Percentiles rank a stretch among this genome's conserved stretches.
These are phyloP conservation scores for Syncephalastrum racemosum DNA, from an alignment of 371 early-diverging fungal species.

Conservation along the genomic window DNA sequence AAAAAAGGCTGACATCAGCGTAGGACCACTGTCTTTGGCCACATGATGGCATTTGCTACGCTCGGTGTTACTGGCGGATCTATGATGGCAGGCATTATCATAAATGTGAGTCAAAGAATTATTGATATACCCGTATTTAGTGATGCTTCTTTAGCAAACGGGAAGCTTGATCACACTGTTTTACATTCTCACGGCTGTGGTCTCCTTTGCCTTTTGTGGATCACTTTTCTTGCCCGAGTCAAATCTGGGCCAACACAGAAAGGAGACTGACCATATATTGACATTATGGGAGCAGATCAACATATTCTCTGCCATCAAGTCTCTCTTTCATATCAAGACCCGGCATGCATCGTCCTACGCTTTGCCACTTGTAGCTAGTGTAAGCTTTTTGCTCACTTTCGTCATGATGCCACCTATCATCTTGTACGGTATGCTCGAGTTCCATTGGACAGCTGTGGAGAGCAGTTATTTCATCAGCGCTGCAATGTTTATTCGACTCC, in stretches of 20 bases:
- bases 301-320: slow-evolving; percentile 33
- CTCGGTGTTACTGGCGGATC: slow-evolving; percentile 34
- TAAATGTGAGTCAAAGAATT: slow-evolving; percentile 20
- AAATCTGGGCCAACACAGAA: slow-evolving; percentile 9
- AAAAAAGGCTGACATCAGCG: slow-evolving; percentile 1
- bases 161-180: slow-evolving; percentile 29
- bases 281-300: slow-evolving; percentile 27
- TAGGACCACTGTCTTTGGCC: slow-evolving; percentile 34
- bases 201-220: slow-evolving; percentile 12
- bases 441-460: slow-evolving; percentile 48
- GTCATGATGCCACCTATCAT: slow-evolving; percentile 33
- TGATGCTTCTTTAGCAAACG: slow-evolving; percentile 17
- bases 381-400: slow-evolving; percentile 27
- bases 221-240: slow-evolving; percentile 48
- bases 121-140: not conserved
- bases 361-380: slow-evolving; percentile 23
- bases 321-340: slow-evolving; percentile 19
- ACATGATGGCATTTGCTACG: slow-evolving; percentile 26
- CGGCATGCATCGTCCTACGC: slow-evolving; percentile 15
- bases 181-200: slow-evolving; percentile 27
- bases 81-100: slow-evolving; percentile 16
- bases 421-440: slow-evolving; percentile 47
- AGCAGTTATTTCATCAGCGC: slow-evolving; percentile 39
- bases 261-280: slow-evolving; percentile 1
- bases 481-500: slow-evolving; percentile 17